Evolutionary conservation across 176 grass and related monocot species (phyloP), one percentile per base, ranked within the genome.

Genomic region (Thinopyrum elongatum): DNA sequence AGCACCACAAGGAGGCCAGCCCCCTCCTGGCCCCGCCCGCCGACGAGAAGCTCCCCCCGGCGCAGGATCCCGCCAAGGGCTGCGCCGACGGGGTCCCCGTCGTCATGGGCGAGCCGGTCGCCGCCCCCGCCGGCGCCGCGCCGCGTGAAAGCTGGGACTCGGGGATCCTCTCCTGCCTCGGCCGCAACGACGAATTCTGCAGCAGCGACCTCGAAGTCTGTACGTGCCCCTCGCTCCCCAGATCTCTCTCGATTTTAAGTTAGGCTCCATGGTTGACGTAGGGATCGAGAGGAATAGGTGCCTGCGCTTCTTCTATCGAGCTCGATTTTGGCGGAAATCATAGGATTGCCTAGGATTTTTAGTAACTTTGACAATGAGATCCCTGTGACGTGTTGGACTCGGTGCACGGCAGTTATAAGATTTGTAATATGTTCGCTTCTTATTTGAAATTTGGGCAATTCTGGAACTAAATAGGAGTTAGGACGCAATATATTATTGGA

Each of bases 161-260:
- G n/a, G 91, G 93, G 27, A 16, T 95, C 77, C 88, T 98, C 57
- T 92, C 86, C 77, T 98, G 93, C 91, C 64, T 94, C 23, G 93
- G 95, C 39, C 91, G 93, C 65, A 87, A 91, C 78, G 95, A 98
- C 65, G 88, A 94, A 79, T 95, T 98, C 91, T 90, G 89, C 77
- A 95, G 95, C 95, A 98, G 95, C 91, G 95, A 98, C 86, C 26
- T 98, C 42, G 95, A 98, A 95, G 95, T 98, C 25, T 98, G 95
- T 98, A 92, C 35, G 95, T 93, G 21, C 23, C 17, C 23, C n/a
- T 72, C 10, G 14, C 13, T 7, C 6, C 79, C 55, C 15, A 38
- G 46, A 70, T 89, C 49, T 70, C 49, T 70, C 68, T 39, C 27
- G 1, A 49, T 29, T 70, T 34, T 5, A 1, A 23, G 13, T 23